phyloP scores from a whole-genome alignment of 1,284 basidiomycete genomes.

The Leccinum griseonigrum region DNA sequence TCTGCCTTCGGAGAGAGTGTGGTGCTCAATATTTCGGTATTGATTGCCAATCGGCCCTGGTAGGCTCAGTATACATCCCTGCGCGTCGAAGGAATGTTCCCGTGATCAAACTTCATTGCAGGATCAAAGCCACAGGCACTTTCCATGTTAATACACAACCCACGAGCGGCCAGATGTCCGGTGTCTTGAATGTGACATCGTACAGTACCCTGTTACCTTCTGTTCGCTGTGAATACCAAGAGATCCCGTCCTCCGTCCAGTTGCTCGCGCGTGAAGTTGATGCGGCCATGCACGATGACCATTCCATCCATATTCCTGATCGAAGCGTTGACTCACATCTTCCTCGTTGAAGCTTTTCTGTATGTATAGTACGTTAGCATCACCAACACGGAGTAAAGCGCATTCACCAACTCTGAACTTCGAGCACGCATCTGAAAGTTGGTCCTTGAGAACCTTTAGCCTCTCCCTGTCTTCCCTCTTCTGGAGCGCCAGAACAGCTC shows the following conservation, averaged over 20 bases:
- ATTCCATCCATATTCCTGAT: neutral
- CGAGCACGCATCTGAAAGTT: constrained; percentile 66
- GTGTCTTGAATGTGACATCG: constrained; percentile 52
- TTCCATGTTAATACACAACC: constrained; percentile 20
- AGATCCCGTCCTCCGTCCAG: constrained; percentile 69
- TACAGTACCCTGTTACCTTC: constrained; percentile 58
- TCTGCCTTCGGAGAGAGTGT: constrained; percentile 65
- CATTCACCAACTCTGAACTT: constrained; percentile 62
- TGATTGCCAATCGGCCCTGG: constrained; percentile 63
- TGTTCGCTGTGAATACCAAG: constrained; percentile 65
- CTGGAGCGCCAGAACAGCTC: constrained; percentile 72
- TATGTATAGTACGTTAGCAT: neutral
- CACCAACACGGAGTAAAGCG: neutral
- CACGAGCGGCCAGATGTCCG: constrained; percentile 76
- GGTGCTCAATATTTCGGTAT: constrained; percentile 65
- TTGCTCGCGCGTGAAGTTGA: constrained; percentile 68
- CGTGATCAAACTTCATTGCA: constrained; percentile 65
- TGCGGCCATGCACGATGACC: constrained; percentile 42
- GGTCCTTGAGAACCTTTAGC: constrained; percentile 61
- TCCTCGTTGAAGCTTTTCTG: constrained; percentile 88
- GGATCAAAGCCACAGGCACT: neutral
- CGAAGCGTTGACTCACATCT: constrained; percentile 44
- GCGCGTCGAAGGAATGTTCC: constrained; percentile 65
- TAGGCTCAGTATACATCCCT: constrained; percentile 58
- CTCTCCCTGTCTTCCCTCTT: constrained; percentile 54